These are phyloP conservation scores for Chimonanthus salicifolius DNA, from an alignment of 164 flowering plant species.

Conservation along the genomic window DNA sequence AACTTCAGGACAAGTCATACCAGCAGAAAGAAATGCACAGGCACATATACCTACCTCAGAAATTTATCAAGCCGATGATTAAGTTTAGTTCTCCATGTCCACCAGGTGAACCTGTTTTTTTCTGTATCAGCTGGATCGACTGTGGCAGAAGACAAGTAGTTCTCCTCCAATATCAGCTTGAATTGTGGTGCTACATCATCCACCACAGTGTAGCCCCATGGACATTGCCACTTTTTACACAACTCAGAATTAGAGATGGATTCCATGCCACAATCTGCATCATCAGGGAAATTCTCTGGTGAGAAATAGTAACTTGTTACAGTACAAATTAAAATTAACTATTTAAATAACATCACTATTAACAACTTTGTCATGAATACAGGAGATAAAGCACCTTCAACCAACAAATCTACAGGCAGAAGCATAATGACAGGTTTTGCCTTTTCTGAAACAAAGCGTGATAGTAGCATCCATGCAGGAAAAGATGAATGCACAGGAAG, in stretches of 20 bases:
- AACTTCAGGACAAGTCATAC: too few species aligned
- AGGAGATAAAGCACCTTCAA: constrained; percentile 47
- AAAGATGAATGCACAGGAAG: constrained; percentile 33
- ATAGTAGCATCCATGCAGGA: constrained; percentile 69
- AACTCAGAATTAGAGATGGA: constrained; percentile 9
- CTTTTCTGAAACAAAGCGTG: constrained; percentile 47
- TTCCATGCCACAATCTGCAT: constrained; percentile 16
- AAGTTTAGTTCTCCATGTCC: constrained; percentile 68
- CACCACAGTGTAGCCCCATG: constrained; percentile 72
- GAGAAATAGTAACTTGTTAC: constrained; percentile 10
- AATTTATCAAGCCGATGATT: constrained; percentile 58
- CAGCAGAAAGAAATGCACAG: not conserved
- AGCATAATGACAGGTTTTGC: constrained; percentile 60
- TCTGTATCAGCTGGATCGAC: constrained; percentile 41
- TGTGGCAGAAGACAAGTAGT: constrained; percentile 50
- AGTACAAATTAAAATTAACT: constrained; percentile 1
- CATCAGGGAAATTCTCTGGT: constrained; percentile 38
- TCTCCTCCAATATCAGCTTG: constrained; percentile 60
- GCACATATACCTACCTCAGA: constrained; percentile 33
- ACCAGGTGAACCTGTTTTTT: constrained; percentile 56
- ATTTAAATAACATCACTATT: not conserved
- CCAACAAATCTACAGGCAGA: constrained; percentile 49
- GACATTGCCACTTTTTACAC: constrained; percentile 61
- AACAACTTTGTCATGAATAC: not conserved
- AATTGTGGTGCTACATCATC: constrained; percentile 77